Percentiles rank a stretch among this genome's conserved stretches.
phyloP scores from a whole-genome alignment of 148 eudicot genomes.

The Nepenthes mirabilis region DNA sequence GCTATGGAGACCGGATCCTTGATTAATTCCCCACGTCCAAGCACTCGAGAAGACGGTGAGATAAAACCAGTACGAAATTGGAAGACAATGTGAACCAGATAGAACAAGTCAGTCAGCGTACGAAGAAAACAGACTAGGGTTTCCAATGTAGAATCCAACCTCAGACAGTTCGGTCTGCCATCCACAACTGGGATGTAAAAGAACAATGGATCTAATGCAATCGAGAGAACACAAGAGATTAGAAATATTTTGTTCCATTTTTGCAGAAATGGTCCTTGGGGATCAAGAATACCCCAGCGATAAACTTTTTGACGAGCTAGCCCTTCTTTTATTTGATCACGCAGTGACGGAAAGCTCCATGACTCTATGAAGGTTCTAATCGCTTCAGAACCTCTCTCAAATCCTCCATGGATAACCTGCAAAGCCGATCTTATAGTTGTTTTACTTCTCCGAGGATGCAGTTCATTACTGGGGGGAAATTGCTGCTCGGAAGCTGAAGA shows the following conservation, averaged over 20 bases:
- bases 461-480: too few relatives aligned
- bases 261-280: slow-evolving; percentile 5
- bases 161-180: background rate
- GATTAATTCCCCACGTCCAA: slow-evolving; percentile 13
- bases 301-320: too few relatives aligned
- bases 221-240: slow-evolving; percentile 6
- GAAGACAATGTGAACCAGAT: slow-evolving; percentile 7
- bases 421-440: too few relatives aligned
- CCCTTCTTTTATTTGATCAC: too few relatives aligned
- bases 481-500: too few relatives aligned
- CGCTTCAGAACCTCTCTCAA: too few relatives aligned
- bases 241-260: slow-evolving; percentile 9
- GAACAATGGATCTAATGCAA: slow-evolving; percentile 12
- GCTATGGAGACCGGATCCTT: slow-evolving; percentile 8
- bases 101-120: slow-evolving; percentile 8
- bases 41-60: slow-evolving; percentile 9
- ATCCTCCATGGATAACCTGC: too few relatives aligned
- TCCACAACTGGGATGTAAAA: slow-evolving; percentile 9
- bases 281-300: slow-evolving; percentile 2
- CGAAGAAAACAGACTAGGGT: slow-evolving; percentile 5
- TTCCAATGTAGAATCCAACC: slow-evolving; percentile 5
- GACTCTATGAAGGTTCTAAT: too few relatives aligned
- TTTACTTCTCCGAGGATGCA: too few relatives aligned
- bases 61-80: slow-evolving; percentile 10
- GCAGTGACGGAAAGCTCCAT: too few relatives aligned